Base-by-base conservation (phyloP, 805 yeast genomes). In the Tetrapisispora iriomotensis region DNA sequence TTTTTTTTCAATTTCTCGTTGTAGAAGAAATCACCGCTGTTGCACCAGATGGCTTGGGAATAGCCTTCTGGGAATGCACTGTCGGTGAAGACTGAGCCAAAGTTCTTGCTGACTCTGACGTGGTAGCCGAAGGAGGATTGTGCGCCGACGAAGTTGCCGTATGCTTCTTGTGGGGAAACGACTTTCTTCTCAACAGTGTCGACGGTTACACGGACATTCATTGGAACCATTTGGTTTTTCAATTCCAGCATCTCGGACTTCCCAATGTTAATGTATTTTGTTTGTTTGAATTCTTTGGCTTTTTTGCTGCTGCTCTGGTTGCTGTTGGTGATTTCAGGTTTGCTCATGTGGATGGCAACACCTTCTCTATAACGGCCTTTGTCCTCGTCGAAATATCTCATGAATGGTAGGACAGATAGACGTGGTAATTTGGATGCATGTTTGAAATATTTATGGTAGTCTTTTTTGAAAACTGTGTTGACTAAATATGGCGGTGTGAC, bases 401-500 rank as follows among this genome's bases (percentile, higher is more conserved):
- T 77, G 56, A 83, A 82, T 20, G 95, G 95, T 38, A 87, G 61
- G 2, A 79, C 74, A 0, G 85, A 68, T 24, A 87, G 62, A 51
- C 75, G 75, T 28, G 95, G 96, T 42, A 82, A 67, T 45, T 72
- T 74, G 26, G 67, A 66, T 0, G 95, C 95, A 45, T 74, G 70
- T 39, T 68, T 68, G 55, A 82, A 74, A 53, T 75, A 71, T 27
- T 63, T 58, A 20, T 58, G 42, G 44, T 65, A 53, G 47, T 67
- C 62, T 19, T 68, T 62, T 44, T 71, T 67, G 64, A 86, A 84
- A 4, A 80, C 68, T 2, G 78, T 61, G 44, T 79, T 78, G 15
- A 78, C 72, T 31, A 87, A 66, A 53, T 87, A 84, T 36, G 85
- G 82, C 1, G 96, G 95, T 0, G 95, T 86, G 13, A 86, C 76